Evolutionary conservation across 2,329 filamentous ascomycete genomes (phyloP), one percentile per base, ranked within the genome.

Genomic region (Penicillium sp.): DNA sequence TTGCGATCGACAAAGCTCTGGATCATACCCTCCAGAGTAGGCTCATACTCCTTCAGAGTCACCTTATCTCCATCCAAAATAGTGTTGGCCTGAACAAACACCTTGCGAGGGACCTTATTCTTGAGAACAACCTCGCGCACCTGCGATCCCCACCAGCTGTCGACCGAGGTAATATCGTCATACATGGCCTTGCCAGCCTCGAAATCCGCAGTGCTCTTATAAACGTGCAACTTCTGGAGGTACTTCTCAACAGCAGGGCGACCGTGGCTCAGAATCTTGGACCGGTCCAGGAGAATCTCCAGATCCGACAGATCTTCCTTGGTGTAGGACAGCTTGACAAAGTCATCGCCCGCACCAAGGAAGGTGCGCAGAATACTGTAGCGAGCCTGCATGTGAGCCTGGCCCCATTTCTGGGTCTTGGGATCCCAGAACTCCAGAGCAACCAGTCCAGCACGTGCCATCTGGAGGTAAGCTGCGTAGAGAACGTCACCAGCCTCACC

Each of bases 401-500:
- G 93, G 8, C 93, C 93, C 93, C 93, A 96, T 79, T 96, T 96
- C 66, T 88, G 83, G 68, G 85, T 88, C 79, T 93, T 93, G 5
- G 92, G 92, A 71, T 97, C 92, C 92, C 92, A 98, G 83, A 95
- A 92, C 74, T 98, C 94, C 22, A 98, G 84, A 1, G 93, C 90
- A 5, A 88, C 86, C 47, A 99, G 82, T 61, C 95, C 95, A n/a
- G 92, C 92, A 39, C 93, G 87, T 14, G 95, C 95, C 94, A 99
- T 98, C 67, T 88, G 88, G 10, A 99, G 85, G 75, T 98, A 99
- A 2, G 90, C 88, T 0, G 88, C 87, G 71, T 94, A 97, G 7
- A 98, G 85, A 6, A 99, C 87, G 71, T 96, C 90, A 45, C 92
- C 93, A 10, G 92, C 92, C 71, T 90, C 86, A 60, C 86, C 84